phyloP scores from a whole-genome alignment of 2,329 filamentous ascomycete genomes.

The Aspergillus sp. region DNA sequence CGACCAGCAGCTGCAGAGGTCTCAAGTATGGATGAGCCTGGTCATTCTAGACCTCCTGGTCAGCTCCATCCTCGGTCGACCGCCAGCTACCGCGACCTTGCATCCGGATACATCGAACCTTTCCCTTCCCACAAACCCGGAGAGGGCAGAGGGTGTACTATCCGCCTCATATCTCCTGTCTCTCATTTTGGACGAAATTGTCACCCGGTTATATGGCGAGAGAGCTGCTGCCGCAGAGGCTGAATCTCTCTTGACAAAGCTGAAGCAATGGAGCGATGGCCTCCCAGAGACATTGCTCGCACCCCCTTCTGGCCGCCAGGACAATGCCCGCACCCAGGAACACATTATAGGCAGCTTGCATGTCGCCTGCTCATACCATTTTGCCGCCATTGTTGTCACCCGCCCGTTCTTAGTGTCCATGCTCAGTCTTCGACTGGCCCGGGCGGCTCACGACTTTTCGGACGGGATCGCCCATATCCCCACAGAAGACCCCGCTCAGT shows the following conservation, averaged over 20 bases:
- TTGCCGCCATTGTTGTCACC: conserved; percentile 49
- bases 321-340: conserved; percentile 16
- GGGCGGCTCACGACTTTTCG: conserved; percentile 16
- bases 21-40: conserved; percentile 40
- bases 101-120: conserved; percentile 12
- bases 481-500: conserved; percentile 20
- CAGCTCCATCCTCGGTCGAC: conserved; percentile 42
- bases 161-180: conserved; percentile 36
- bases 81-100: conserved; percentile 23
- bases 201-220: conserved; percentile 35
- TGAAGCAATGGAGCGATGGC: conserved; percentile 39
- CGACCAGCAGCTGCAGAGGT: conserved; percentile 23
- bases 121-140: conserved; percentile 12
- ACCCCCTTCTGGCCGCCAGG: conserved; percentile 10
- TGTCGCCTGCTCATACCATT: conserved; percentile 50
- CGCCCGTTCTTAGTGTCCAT: conserved; percentile 46
- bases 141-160: conserved; percentile 23
- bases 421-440: conserved; percentile 32
- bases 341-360: conserved; percentile 44
- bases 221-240: conserved; percentile 26
- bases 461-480: conserved; percentile 7
- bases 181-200: conserved; percentile 38
- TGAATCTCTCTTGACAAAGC: conserved; percentile 33
- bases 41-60: conserved; percentile 40
- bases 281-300: conserved; percentile 31